These are phyloP conservation scores for Saprolegnia diclina DNA, from an alignment of 352 stramenopile species.

Conservation along the genomic window DNA sequence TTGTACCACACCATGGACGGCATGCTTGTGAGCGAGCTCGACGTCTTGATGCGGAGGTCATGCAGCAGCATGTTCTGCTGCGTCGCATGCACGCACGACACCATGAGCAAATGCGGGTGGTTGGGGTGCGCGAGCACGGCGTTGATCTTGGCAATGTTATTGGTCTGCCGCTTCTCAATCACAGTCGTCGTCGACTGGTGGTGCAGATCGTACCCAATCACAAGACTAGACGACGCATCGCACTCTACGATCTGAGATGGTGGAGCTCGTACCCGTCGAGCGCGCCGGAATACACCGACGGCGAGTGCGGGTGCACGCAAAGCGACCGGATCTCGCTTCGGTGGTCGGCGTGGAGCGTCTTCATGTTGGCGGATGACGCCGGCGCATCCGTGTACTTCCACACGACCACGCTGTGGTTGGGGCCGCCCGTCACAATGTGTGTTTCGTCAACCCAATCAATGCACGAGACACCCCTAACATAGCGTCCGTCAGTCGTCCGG, in stretches of 20 bases:
- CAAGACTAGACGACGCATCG: slow-evolving; percentile 20
- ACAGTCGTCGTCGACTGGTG: slow-evolving; percentile 36
- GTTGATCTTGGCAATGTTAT: slow-evolving; percentile 47
- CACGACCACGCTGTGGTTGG: slow-evolving; percentile 64
- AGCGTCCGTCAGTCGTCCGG: not conserved
- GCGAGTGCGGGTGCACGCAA: slow-evolving; percentile 68
- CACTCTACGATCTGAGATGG: not conserved
- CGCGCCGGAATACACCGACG: slow-evolving; percentile 59
- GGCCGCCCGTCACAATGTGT: slow-evolving; percentile 55
- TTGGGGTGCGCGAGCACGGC: slow-evolving; percentile 72
- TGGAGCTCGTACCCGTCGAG: slow-evolving; percentile 42
- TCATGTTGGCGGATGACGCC: slow-evolving; percentile 19
- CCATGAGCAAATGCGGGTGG: slow-evolving; percentile 71
- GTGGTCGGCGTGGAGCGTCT: slow-evolving; percentile 65
- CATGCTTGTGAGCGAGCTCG: slow-evolving; percentile 30
- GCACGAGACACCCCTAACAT: slow-evolving; percentile 16
- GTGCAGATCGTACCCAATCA: slow-evolving; percentile 70
- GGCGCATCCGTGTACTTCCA: slow-evolving; percentile 59
- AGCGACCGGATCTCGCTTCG: slow-evolving; percentile 68
- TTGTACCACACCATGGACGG: slow-evolving; percentile 66
- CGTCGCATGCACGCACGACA: slow-evolving; percentile 60
- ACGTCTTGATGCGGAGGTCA: slow-evolving; percentile 57
- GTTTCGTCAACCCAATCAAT: slow-evolving; percentile 14
- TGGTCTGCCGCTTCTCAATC: slow-evolving; percentile 29
- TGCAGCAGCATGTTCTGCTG: slow-evolving; percentile 68